Evolutionary conservation across 2,329 filamentous ascomycete genomes (phyloP), one percentile per base, ranked within the genome.

Genomic region (Fusarium compactum): DNA sequence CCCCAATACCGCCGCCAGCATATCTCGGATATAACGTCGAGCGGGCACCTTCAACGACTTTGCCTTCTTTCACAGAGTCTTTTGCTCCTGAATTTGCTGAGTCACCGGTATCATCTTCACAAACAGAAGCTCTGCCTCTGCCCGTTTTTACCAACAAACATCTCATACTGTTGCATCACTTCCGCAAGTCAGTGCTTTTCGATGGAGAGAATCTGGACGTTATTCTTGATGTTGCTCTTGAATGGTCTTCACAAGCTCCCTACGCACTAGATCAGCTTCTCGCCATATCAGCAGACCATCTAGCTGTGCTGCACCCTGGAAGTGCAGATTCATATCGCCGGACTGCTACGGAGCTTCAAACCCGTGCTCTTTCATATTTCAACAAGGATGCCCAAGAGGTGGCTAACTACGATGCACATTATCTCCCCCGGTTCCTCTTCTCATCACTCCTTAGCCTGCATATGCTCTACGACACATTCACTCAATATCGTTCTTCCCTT

Each of bases 221-320:
- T 29, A 63, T 80, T 45, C 41, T 79, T n/a, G 74, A 78, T 34
- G 70, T 82, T 30, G 76, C 76, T 47, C 67, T 81, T 27, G 75
- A 70, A 18, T 74, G 78, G 51, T 78, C 79, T 11, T 64, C 79
- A 9, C 70, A 76, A 30, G 76, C 77, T 5, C 84, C 82, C 2
- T 86, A 83, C 57, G 78, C 85, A 6, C 80, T 86, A 65, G 83
- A 86, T 59, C 79, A 85, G 67, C 48, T 85, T 8, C 79, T 86
- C 14, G 84, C 83, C 41, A 67, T 84, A 48, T 78, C 83, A 15
- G 83, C 84, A 7, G 76, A 83, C 5, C 83, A 86, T 59, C 67
- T 78, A 4, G 73, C 74, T 8, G 53, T 72, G 16, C 43, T 72
- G 22, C 67, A 66, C 1, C 71, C 71, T 18, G 67, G 74, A 11